phyloP scores from a whole-genome alignment of 2,329 filamentous ascomycete genomes.

The Pezicula radicicola region DNA sequence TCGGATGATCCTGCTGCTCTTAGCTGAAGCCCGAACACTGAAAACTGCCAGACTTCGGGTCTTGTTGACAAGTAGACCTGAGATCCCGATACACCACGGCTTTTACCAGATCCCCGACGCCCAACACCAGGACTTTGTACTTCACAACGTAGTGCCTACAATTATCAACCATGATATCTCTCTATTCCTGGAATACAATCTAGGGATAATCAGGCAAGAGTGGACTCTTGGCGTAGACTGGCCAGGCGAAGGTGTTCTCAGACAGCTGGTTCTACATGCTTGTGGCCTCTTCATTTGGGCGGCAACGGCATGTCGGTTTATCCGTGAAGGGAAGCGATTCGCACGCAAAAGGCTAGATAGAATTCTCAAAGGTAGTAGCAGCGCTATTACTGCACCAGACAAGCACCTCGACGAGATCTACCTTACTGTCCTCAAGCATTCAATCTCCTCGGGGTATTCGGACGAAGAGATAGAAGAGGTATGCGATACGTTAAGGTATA shows the following conservation, averaged over 20 bases:
- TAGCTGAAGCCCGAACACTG: constrained; percentile 9
- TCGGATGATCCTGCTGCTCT: constrained; percentile 13
- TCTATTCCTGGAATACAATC: constrained; percentile 11
- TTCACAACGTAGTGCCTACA: constrained; percentile 10
- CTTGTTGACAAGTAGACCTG: constrained; percentile 23
- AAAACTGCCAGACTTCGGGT: constrained; percentile 12
- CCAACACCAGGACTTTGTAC: constrained; percentile 14
- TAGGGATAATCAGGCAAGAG: constrained; percentile 8
- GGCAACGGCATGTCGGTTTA: too few species aligned
- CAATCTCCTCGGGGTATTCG: too few species aligned
- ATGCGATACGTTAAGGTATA: too few species aligned
- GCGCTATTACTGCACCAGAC: too few species aligned
- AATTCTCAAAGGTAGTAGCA: too few species aligned
- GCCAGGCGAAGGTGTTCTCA: not conserved
- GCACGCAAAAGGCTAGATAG: too few species aligned
- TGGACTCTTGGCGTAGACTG: not conserved
- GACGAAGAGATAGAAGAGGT: too few species aligned
- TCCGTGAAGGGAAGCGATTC: too few species aligned
- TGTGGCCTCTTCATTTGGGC: too few species aligned
- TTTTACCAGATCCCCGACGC: constrained; percentile 9
- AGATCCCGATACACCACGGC: constrained; percentile 13
- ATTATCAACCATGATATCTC: constrained; percentile 22
- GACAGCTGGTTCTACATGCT: not conserved
- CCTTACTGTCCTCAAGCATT: too few species aligned
- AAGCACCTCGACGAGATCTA: too few species aligned